Conservation (phyloP, 2,329 filamentous ascomycete genomes). For the Cladosporium velox region DNA sequence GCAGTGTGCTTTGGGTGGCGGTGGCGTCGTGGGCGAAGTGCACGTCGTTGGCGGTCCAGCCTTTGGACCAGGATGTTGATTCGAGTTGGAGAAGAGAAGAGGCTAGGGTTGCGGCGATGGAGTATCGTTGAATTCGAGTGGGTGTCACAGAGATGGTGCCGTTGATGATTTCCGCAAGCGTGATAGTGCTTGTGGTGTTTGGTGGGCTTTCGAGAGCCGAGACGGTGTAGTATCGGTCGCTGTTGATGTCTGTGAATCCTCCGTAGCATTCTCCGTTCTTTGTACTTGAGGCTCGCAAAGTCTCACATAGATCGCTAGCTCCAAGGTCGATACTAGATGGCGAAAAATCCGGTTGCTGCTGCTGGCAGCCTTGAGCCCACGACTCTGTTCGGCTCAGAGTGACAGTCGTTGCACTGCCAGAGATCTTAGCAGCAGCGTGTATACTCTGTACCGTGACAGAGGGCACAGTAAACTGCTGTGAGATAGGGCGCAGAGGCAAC, state of each 20-base stretch:
- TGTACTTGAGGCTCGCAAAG: background rate
- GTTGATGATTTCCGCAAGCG: conserved; percentile 19
- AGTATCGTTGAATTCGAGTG: conserved; percentile 31
- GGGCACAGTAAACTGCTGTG: background rate
- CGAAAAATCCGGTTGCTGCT: background rate
- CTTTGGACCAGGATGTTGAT: conserved; percentile 32
- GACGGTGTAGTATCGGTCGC: conserved; percentile 8
- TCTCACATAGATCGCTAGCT: background rate
- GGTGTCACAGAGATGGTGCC: conserved; percentile 18
- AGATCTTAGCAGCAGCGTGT: background rate
- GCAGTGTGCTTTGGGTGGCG: background rate
- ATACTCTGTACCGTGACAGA: background rate
- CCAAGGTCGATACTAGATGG: background rate
- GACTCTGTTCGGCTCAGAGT: background rate
- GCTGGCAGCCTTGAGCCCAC: background rate
- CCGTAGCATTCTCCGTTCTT: background rate
- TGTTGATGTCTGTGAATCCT: background rate
- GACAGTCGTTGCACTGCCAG: background rate
- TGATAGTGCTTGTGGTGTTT: background rate
- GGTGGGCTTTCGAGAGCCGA: background rate
- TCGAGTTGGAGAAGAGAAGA: conserved; percentile 34
- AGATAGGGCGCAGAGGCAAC: background rate
- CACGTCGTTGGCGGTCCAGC: conserved; percentile 13
- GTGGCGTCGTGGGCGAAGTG: conserved; percentile 6
- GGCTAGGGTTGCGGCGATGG: conserved; percentile 30